Base-by-base conservation (phyloP, 73 alveolate species). In the Paramecium octaurelia region DNA sequence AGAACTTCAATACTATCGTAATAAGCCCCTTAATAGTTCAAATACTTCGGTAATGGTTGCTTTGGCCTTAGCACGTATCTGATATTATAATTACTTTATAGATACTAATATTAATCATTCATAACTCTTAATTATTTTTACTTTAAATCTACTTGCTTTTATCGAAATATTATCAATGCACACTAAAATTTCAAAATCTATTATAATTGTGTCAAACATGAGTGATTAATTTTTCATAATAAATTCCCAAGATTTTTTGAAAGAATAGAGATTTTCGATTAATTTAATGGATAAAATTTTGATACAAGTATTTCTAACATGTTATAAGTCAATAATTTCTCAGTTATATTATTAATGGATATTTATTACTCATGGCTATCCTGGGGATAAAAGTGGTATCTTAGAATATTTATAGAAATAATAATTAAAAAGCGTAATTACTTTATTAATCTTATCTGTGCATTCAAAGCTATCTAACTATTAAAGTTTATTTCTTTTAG, bases 31-130 rank as follows among this genome's bases (percentile, higher is more conserved):
- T n/a, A 54, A 16, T 54, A 64, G 20, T 64, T 64, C 84, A 64
- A 64, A 64, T 64, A 64, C 84, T 64, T 64, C 84, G 3, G 54
- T 64, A 8, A 64, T 64, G 84, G 46, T 48, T 27, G 84, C 84
- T 64, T 34, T 64, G 50, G 42, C 84, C 46, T 64, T 64, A 34
- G 84, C 84, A 12, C 50, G 84, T 8, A 64, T 14, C 21, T 64
- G 84, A 64, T 64, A 3, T 64, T 54, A n/a, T 54, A 54, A 64
- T 64, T 64, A 31, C 46, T 64, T 64, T 31, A 23, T 64, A 11
- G 46, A 31, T 64, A 64, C 42, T 31, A 23, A 64, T 31, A 31
- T 11, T 27, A 11, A 11, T 64, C 24, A 64, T 27, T 23, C 18
- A 16, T 34, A 64, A 64, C 46, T 64, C 84, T 48, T 24, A 6